Conservation (phyloP, 2,329 filamentous ascomycete species). For the Talaromyces sp. region DNA sequence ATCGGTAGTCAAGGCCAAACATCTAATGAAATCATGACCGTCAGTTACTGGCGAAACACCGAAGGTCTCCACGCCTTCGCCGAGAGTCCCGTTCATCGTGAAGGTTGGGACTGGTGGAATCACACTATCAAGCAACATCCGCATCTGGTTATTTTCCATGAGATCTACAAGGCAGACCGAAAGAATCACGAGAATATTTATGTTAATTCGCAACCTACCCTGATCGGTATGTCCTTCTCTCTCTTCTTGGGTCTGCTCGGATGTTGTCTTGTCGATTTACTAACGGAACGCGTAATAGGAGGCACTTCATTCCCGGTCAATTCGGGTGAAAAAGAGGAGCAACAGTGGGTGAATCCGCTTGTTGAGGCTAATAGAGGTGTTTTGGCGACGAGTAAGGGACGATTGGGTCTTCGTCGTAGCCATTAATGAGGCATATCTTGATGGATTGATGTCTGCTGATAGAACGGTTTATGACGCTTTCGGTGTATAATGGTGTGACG, state of each 20-base stretch:
- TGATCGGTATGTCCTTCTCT: constrained; percentile 17
- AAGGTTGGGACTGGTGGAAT: constrained; percentile 54
- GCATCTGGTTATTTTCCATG: constrained; percentile 56
- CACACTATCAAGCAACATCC: constrained; percentile 32
- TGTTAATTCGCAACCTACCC: constrained; percentile 33
- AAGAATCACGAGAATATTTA: constrained; percentile 56
- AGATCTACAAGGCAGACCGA: constrained; percentile 49
- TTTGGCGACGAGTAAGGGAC: constrained; percentile 11
- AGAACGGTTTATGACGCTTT: not conserved
- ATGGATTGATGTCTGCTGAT: not conserved
- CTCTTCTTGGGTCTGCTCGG: not conserved
- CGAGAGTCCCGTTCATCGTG: constrained; percentile 49
- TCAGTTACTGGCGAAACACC: constrained; percentile 54
- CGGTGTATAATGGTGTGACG: not conserved
- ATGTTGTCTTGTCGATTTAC: not conserved
- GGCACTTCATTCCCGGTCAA: constrained; percentile 6
- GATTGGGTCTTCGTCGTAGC: constrained; percentile 6
- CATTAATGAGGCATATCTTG: not conserved
- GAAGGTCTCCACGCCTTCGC: constrained; percentile 55
- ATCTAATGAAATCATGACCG: constrained; percentile 42
- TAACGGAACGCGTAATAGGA: constrained; percentile 3
- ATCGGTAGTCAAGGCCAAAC: constrained; percentile 36
- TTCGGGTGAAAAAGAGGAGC: not conserved
- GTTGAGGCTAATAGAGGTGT: constrained; percentile 15
- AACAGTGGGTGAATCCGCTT: constrained; percentile 14